Base-by-base conservation (phyloP, 164 flowering plant genomes). In the Berberis vulgaris region DNA sequence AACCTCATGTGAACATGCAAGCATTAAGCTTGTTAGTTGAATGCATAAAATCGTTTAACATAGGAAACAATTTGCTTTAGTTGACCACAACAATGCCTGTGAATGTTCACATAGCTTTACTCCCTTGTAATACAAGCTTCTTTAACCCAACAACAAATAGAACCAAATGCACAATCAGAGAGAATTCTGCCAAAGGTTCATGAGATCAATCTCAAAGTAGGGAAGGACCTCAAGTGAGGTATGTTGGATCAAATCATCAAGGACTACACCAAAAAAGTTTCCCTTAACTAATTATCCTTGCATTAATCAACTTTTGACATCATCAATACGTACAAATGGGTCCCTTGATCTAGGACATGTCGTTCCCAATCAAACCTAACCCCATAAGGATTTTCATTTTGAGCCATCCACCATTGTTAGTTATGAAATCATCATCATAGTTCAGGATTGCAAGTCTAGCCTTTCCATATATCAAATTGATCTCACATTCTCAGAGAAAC, bases 351-450 rank as follows among this genome's bases (percentile, higher is more conserved):
- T 6, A 87, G 2, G 54, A 85, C 96, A 69, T 89, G 96, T 57
- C 75, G 84, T 61, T 87, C 96, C 98, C 96, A 92, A 75, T 92
- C 98, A 57, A 96, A 86, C 26, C 71, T 72, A 45, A 89, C 73
- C 52, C 89, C 90, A 67, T 84, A 88, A 2, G 98, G 98, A 69
- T 92, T 92, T 66, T 87, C 91, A 66, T 26, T 26, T 73, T 66
- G 2, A 92, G 79, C 96, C 95, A 87, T 52, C 74, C 79, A 47
- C 53, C 70, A 53, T 54, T 6, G 60, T 63, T 71, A 49, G n/a
- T 26, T 54, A 54, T 59, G 7, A 12, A n/a, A 57, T 63, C 60
- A 38, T 62, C 68, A 52, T 72, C 67, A 3, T 73, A 53, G 26
- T 70, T 43, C 57, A 59, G 4, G 65, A 81, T 49, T 46, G 54